Base-by-base conservation (phyloP, 495 filamentous ascomycete genomes). In the Trichoderma reesei region DNA sequence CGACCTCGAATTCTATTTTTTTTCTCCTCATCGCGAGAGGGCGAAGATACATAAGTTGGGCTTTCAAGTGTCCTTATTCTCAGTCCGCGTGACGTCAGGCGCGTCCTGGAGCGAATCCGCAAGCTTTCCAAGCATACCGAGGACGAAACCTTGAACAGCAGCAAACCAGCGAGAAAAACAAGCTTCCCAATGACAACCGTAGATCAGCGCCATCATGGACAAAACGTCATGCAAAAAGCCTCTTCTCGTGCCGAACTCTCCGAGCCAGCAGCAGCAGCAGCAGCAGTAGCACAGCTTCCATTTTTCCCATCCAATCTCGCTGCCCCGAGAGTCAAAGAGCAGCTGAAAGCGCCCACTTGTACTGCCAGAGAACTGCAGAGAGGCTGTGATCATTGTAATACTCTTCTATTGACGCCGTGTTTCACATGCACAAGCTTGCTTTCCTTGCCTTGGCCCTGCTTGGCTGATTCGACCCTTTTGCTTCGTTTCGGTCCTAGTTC, bases 221-320 rank as follows among this genome's bases (percentile, higher is more conserved):
- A 14, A 56, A 34, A 56, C 51, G 51, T 56, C 51, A 56, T 56
- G 51, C 51, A 26, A 26, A 26, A 56, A 34, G 31, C 51, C 51
- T 26, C 34, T 10, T 20, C 51, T 14, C 33, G 51, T 56, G 51
- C 51, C 51, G 51, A 56, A 8, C 26, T 2, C 51, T 56, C 51
- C 51, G 51, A 54, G 46, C 2, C 20, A 26, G 26, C 26, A 26
- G 26, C 26, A 26, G 42, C 42, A 46, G 42, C 20, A 26, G 26
- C 26, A 26, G 26, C 26, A 26, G 42, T 4, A 46, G 42, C 26
- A 26, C 26, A 26, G 26, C 26, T 26, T 26, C 26, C 26, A 26
- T 26, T 26, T 26, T 1, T 1, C 26, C 26, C 26, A 26, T 26
- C 1, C 26, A 26, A 26, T 26, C 26, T 26, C 26, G 26, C 26